Conservation (phyloP, 192 early-diverging fungal species). For the Coemansia biformis region DNA sequence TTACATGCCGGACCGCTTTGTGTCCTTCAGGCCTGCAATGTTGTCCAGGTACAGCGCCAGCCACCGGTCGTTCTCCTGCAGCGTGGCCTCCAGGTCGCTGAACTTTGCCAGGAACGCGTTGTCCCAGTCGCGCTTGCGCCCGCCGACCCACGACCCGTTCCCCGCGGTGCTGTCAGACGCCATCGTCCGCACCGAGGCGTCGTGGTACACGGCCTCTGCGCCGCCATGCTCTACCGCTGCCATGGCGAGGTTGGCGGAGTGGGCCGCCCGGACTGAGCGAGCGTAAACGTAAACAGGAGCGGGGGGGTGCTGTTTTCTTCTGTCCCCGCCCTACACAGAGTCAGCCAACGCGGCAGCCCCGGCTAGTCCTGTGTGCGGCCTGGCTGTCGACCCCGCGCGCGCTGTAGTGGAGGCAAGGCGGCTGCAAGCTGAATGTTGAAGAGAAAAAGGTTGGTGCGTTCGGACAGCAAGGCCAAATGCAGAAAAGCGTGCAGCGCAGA, state of each 20-base stretch:
- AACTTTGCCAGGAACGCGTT: constrained; percentile 45
- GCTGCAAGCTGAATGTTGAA: too few relatives aligned
- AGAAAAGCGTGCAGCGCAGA: too few relatives aligned
- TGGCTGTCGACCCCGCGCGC: too few relatives aligned
- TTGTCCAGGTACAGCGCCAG: constrained; percentile 41
- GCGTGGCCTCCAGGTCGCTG: constrained; percentile 40
- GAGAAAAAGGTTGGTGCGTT: too few relatives aligned
- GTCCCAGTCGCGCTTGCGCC: constrained; percentile 49
- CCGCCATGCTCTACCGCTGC: constrained; percentile 8
- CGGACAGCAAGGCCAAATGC: too few relatives aligned
- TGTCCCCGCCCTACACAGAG: too few relatives aligned
- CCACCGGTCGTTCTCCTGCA: constrained; percentile 50
- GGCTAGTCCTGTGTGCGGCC: too few relatives aligned
- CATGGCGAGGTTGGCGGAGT: constrained; percentile 6
- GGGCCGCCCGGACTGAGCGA: too few relatives aligned
- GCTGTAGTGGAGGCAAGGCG: too few relatives aligned
- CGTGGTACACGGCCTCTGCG: constrained; percentile 3
- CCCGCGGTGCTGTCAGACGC: constrained; percentile 18
- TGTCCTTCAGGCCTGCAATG: constrained; percentile 31
- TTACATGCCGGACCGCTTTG: constrained; percentile 31
- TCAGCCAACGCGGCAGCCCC: too few relatives aligned
- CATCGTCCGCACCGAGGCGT: constrained; percentile 16
- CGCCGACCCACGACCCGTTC: constrained; percentile 28
- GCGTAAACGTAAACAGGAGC: background rate
- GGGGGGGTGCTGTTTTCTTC: background rate